phyloP scores from a whole-genome alignment of 495 filamentous ascomycete species.

The Amphirosellinia nigrospora region DNA sequence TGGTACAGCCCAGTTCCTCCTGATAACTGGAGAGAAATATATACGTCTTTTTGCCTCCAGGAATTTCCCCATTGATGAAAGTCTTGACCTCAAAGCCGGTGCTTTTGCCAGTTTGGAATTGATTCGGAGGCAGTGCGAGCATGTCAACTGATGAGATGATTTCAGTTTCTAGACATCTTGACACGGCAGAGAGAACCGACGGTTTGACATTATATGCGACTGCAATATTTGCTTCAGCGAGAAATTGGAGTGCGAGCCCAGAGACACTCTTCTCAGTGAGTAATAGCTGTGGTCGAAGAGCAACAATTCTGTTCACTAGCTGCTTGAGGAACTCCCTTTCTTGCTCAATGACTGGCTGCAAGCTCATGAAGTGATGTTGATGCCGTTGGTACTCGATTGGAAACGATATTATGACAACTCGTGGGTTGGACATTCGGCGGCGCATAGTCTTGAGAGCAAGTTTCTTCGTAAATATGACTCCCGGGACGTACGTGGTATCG shows the following conservation, averaged over 20 bases:
- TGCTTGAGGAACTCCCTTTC: conserved; percentile 95
- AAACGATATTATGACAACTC: conserved; percentile 92
- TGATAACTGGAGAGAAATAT: conserved; percentile 92
- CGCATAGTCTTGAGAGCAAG: conserved; percentile 95
- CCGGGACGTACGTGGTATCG: conserved; percentile 93
- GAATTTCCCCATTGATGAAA: conserved; percentile 76
- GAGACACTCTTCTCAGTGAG: conserved; percentile 91
- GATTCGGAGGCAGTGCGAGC: conserved; percentile 70
- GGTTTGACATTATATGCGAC: conserved; percentile 96
- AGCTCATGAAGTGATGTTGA: conserved; percentile 96
- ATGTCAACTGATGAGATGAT: conserved; percentile 97
- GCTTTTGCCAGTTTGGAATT: conserved; percentile 75
- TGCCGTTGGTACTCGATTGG: conserved; percentile 95
- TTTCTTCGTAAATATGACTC: conserved; percentile 96
- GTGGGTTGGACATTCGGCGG: conserved; percentile 78
- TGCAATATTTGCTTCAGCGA: conserved; percentile 85
- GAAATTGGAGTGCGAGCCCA: conserved; percentile 83
- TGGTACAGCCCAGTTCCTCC: conserved; percentile 94
- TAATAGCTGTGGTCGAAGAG: conserved; percentile 80
- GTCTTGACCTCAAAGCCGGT: conserved; percentile 94
- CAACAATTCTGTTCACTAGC: conserved; percentile 88
- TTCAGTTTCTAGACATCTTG: conserved; percentile 85
- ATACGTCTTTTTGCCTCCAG: conserved; percentile 86
- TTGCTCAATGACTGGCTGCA: conserved; percentile 95
- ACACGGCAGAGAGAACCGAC: conserved; percentile 92